These are phyloP conservation scores for Exophiala mesophila DNA, from an alignment of 2,329 filamentous ascomycete species.

Conservation along the genomic window DNA sequence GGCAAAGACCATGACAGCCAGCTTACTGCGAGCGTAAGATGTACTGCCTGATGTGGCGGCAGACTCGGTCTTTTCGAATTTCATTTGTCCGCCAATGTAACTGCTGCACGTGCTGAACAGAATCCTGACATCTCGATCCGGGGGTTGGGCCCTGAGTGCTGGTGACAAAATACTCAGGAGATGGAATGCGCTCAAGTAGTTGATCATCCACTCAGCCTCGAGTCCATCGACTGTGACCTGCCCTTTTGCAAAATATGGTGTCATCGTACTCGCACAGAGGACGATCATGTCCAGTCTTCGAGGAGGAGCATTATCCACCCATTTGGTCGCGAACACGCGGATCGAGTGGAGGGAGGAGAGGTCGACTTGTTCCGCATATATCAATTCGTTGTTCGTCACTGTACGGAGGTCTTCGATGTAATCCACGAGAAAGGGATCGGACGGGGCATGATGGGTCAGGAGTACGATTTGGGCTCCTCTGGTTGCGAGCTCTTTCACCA, in stretches of 20 bases:
- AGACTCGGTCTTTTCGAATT: slow-evolving; percentile 34
- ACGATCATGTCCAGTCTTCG: slow-evolving; percentile 86
- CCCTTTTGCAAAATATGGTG: slow-evolving; percentile 59
- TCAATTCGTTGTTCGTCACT: slow-evolving; percentile 72
- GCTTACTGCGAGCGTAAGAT: slow-evolving; percentile 56
- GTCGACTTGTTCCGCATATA: slow-evolving; percentile 94
- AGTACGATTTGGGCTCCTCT: slow-evolving; percentile 88
- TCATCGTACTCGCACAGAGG: slow-evolving; percentile 75
- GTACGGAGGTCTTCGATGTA: slow-evolving; percentile 83
- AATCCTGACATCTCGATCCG: slow-evolving; percentile 87
- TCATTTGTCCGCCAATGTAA: slow-evolving; percentile 73
- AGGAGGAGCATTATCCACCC: slow-evolving; percentile 93
- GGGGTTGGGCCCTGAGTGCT: slow-evolving; percentile 81
- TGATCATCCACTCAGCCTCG: slow-evolving; percentile 88
- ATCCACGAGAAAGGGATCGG: slow-evolving; percentile 84
- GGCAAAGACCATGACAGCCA: slow-evolving; percentile 85
- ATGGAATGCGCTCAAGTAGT: slow-evolving; percentile 94
- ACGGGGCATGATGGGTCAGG: slow-evolving; percentile 73
- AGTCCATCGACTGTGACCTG: slow-evolving; percentile 69
- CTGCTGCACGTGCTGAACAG: slow-evolving; percentile 81
- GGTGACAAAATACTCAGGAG: slow-evolving; percentile 86
- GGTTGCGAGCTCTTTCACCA: slow-evolving; percentile 67
- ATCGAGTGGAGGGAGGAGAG: slow-evolving; percentile 84
- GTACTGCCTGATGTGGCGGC: slow-evolving; percentile 23
- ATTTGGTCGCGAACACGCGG: slow-evolving; percentile 89